Conservation (phyloP, 1,284 basidiomycete genomes). For the Sporisorium sorghi region DNA sequence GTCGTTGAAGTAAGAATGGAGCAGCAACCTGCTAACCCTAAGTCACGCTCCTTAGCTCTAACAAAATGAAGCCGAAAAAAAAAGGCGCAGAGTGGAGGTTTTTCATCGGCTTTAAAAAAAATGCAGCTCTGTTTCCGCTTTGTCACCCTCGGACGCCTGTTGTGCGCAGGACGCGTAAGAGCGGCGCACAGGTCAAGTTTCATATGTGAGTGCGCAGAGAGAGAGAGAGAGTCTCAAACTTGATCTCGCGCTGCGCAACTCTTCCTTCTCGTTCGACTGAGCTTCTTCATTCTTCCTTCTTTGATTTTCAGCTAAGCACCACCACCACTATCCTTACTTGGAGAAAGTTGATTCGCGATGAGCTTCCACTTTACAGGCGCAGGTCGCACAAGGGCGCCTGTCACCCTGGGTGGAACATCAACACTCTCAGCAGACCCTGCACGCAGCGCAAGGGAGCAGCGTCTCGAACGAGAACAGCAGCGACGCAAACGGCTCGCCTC, state of each 20-base stretch:
- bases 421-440: conserved; percentile 34
- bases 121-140: no score
- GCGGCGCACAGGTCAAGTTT: neutral
- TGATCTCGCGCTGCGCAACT: neutral
- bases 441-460: conserved; percentile 37
- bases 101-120: conserved; percentile 14
- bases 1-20: neutral
- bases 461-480: conserved; percentile 43
- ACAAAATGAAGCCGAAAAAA: neutral
- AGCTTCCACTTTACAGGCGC: conserved; percentile 57
- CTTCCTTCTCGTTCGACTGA: neutral
- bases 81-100: conserved; percentile 12
- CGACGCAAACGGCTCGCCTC: conserved; percentile 28
- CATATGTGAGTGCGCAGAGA: neutral
- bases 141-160: no score
- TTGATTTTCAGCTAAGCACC: neutral
- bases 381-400: conserved; percentile 30
- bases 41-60: neutral
- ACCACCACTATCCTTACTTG: conserved; percentile 2
- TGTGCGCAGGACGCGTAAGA: conserved; percentile 15
- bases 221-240: neutral
- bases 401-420: conserved; percentile 48
- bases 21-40: neutral
- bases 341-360: conserved; percentile 11
- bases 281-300: neutral